Percentiles rank a stretch among this genome's conserved stretches.
Conservation (phyloP, 2,329 filamentous ascomycete genomes). For the Trichoderma guizhouense region DNA sequence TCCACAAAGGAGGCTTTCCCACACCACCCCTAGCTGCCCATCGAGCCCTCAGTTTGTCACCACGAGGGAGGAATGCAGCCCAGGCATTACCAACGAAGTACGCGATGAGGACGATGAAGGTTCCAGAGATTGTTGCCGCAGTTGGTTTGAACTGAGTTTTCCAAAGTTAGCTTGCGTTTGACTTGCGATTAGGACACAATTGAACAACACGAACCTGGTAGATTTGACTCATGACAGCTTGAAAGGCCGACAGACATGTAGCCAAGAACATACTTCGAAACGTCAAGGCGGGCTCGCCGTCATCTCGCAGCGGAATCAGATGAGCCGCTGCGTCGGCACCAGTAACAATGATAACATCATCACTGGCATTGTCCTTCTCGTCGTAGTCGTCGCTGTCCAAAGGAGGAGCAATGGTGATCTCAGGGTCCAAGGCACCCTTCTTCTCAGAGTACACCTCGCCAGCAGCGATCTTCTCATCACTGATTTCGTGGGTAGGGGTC, state of each 20-base stretch:
- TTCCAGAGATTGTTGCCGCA: constrained; percentile 44
- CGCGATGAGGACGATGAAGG: constrained; percentile 55
- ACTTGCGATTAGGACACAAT: too few species aligned
- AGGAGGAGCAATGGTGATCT: neutral
- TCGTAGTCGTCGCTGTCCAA: constrained; percentile 12
- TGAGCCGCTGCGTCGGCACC: constrained; percentile 49
- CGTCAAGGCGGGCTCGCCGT: constrained; percentile 49
- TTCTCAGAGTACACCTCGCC: neutral
- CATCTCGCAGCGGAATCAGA: constrained; percentile 51
- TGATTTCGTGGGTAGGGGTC: neutral
- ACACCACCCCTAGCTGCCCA: constrained; percentile 44
- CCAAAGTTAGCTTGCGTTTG: neutral
- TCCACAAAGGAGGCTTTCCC: constrained; percentile 41
- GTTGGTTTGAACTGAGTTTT: constrained; percentile 50
- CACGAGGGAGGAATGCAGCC: constrained; percentile 38
- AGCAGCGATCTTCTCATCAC: neutral
- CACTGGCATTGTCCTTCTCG: constrained; percentile 32
- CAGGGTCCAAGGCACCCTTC: neutral
- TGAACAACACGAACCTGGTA: constrained; percentile 41
- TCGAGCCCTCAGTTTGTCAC: constrained; percentile 45
- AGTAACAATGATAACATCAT: constrained; percentile 48
- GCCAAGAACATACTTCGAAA: constrained; percentile 52
- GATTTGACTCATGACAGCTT: constrained; percentile 54
- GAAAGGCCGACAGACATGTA: constrained; percentile 48
- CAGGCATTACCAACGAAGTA: constrained; percentile 50